Base-by-base conservation (phyloP, 1,284 basidiomycete genomes). In the Rhodotorula mucilaginosa region DNA sequence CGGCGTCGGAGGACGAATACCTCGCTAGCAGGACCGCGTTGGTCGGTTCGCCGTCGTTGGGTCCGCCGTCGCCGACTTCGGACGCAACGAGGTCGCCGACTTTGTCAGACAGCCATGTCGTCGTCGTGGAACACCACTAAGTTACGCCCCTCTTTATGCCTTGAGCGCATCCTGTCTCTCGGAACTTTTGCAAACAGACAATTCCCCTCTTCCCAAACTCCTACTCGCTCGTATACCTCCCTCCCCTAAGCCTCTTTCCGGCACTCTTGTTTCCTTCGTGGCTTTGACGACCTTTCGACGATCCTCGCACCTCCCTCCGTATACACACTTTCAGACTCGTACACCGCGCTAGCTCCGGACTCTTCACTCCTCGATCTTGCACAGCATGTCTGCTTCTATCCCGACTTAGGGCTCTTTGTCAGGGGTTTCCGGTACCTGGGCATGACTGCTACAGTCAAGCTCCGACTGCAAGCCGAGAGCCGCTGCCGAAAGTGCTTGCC, bases 101-200 rank as follows among this genome's bases (percentile, higher is more conserved):
- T 4, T 12, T 56, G n/a, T 56, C 54, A 29, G 51, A 26, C 19
- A 64, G 62, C 19, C 62, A 56, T 26, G 54, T 56, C 54, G 54
- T 56, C 54, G 54, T 56, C 54, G 54, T 56, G 26, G 54, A 56
- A 29, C 54, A 56, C 16, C 54, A 56, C 18, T 56, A 29, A 56
- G n/a, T 26, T 13, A 29, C n/a, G 15, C 54, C 15, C 54, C 23
- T 23, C 23, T 49, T 6, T 23, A 6, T 3, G 48, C 48, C 23
- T 49, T 49, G 18, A 1, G 19, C 34, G 34, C 34, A 34, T 3
- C 34, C 34, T 7, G 34, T 34, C 5, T 34, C 48, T 49, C 48
- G 29, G 6, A 51, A 19, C 16, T 7, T 15, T 51, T n/a, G n/a
- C 12, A 15, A 23, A 63, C 61, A 63, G 61, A 63, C 61, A 63